Evolutionary conservation across 805 yeast genomes (phyloP).

Genomic region (Candida fluviatilis): DNA sequence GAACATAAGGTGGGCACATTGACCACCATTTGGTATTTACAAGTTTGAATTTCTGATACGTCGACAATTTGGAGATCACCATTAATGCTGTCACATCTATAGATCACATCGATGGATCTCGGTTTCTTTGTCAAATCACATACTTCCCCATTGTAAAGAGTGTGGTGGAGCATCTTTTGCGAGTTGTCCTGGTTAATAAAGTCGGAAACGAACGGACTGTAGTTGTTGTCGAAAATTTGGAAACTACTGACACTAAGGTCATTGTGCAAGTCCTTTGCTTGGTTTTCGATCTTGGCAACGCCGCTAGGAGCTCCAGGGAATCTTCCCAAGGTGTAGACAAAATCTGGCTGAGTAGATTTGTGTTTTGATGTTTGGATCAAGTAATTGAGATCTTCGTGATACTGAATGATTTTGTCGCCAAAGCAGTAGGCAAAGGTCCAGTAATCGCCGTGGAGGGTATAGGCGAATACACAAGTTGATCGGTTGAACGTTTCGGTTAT

Average conservation of each 20-base stretch:
- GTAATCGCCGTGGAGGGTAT: constrained; percentile 35
- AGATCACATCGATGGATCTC: constrained; percentile 52
- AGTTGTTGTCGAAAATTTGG: constrained; percentile 24
- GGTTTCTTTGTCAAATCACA: constrained; percentile 58
- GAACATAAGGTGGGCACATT: constrained; percentile 49
- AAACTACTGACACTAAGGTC: constrained; percentile 20
- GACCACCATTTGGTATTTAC: constrained; percentile 52
- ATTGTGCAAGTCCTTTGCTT: constrained; percentile 15
- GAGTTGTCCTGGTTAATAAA: constrained; percentile 11
- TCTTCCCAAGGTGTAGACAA: constrained; percentile 33
- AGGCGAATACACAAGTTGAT: constrained; percentile 19
- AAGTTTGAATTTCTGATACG: constrained; percentile 51
- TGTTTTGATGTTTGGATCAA: constrained; percentile 24
- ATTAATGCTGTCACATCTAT: constrained; percentile 45
- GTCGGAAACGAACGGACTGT: constrained; percentile 16
- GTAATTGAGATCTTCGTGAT: constrained; percentile 31
- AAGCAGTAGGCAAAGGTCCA: constrained; percentile 54
- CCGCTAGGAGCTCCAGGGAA: constrained; percentile 21
- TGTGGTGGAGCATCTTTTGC: constrained; percentile 36
- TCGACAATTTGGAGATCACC: constrained; percentile 24
- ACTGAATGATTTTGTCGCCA: constrained; percentile 47
- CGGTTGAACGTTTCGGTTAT: constrained; percentile 16
- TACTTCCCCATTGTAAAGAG: constrained; percentile 41
- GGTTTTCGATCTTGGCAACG: constrained; percentile 15
- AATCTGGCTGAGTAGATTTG: constrained; percentile 26